Evolutionary conservation across 202 grass and related monocot genomes (phyloP), one percentile per base, ranked within the genome.

Genomic region (Sporobolus alterniflorus): DNA sequence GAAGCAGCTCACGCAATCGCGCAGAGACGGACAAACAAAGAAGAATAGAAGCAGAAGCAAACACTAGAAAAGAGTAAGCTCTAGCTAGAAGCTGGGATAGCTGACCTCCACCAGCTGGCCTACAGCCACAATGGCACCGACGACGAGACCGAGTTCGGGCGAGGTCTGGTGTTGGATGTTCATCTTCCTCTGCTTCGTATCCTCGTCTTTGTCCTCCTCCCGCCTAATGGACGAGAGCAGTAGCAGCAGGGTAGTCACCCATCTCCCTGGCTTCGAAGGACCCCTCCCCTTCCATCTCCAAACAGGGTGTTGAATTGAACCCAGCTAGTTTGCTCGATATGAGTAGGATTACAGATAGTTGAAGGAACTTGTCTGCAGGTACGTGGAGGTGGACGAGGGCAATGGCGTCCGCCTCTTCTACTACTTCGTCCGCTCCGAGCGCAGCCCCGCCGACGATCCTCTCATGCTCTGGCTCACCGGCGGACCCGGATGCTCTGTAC

Each of bases 361-460:
- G n/a, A n/a, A n/a, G n/a, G n/a, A n/a, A n/a, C n/a, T 22, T 34
- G 2, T n/a, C n/a, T 36, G 52, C 36, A 86, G 90, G 46, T 92
- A 92, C 15, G 87, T 84, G 30, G 78, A 93, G 43, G 91, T 93
- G 72, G 91, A 93, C 42, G 71, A 78, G n/a, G 48, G 15, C 30
- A 83, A 93, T 50, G 81, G 87, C 5, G 88, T 88, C 43, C 80
- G 69, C 71, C 61, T 93, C 16, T 93, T 93, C 84, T 93, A 93
- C 72, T 93, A 93, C 81, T 93, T 93, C 71, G 60, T 93, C n/a
- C 66, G 51, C 17, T 93, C 87, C 0, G 91, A 93, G 67, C 76
- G 82, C 14, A 84, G 75, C 50, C 84, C 87, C 1, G 71, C 51
- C 16, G 77, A 64, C 6, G 91, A 93, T 21, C 84, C 91, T 20